Percentiles rank a stretch among this genome's conserved stretches.
These are phyloP conservation scores for Colletotrichum neosansevieriae DNA, from an alignment of 2,329 filamentous ascomycete species.

Conservation along the genomic window DNA sequence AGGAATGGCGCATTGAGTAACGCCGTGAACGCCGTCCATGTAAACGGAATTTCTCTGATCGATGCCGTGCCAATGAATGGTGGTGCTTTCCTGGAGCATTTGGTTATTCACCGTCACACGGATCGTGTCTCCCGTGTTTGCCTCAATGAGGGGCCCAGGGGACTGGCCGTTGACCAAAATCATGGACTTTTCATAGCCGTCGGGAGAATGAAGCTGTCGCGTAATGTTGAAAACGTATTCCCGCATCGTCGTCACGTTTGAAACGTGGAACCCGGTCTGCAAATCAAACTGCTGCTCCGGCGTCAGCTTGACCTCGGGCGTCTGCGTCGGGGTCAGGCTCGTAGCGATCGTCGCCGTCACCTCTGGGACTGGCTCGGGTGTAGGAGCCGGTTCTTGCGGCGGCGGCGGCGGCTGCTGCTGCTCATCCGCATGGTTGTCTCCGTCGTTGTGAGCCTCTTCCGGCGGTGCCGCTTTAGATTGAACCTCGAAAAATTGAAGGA, in stretches of 20 bases:
- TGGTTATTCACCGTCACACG: constrained; percentile 55
- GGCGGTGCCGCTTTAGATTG: constrained; percentile 24
- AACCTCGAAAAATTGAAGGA: constrained; percentile 35
- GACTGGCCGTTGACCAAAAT: constrained; percentile 75
- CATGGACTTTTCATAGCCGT: constrained; percentile 64
- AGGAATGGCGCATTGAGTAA: constrained; percentile 71
- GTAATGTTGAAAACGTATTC: constrained; percentile 67
- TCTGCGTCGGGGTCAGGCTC: constrained; percentile 18
- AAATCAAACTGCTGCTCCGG: constrained; percentile 32
- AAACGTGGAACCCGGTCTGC: constrained; percentile 24
- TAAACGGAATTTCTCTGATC: constrained; percentile 72
- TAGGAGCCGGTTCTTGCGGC: constrained; percentile 6
- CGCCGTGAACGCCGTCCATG: constrained; percentile 74
- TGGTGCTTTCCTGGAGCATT: constrained; percentile 56
- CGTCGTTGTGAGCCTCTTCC: constrained; percentile 27
- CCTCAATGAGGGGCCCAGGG: constrained; percentile 73
- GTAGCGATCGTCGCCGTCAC: constrained; percentile 17
- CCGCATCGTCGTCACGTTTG: constrained; percentile 49
- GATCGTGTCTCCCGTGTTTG: constrained; percentile 57
- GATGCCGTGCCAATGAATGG: constrained; percentile 77
- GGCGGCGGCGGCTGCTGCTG: constrained; percentile 8
- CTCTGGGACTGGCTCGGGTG: constrained; percentile 9
- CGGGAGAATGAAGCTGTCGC: constrained; percentile 62
- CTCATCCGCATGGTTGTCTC: constrained; percentile 10
- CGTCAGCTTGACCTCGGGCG: constrained; percentile 21